These are phyloP conservation scores for Suhomyces bokatorum DNA, from an alignment of 1,139 yeast species.

Conservation along the genomic window DNA sequence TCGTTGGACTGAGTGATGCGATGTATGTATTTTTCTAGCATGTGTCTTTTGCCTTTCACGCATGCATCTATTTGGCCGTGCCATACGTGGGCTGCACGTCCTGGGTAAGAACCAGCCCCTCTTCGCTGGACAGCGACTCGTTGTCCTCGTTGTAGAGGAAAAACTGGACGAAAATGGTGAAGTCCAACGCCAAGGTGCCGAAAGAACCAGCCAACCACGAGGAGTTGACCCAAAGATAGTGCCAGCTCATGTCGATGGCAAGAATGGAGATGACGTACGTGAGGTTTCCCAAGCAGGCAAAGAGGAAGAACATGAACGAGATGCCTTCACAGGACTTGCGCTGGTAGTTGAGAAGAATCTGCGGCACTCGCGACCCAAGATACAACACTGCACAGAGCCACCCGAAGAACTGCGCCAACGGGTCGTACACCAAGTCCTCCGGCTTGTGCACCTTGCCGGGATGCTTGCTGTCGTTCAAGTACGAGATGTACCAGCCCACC, in stretches of 20 bases:
- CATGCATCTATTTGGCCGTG: conserved; percentile 1
- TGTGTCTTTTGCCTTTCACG: too few relatives aligned
- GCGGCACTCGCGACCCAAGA: conserved; percentile 88
- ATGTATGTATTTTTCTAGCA: neutral
- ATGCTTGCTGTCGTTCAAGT: conserved; percentile 37
- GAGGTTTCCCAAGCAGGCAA: conserved; percentile 90
- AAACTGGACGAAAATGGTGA: conserved; percentile 82
- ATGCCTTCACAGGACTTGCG: conserved; percentile 93
- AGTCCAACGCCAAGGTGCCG: conserved; percentile 84
- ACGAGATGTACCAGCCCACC: conserved; percentile 81
- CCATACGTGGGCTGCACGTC: conserved; percentile 2
- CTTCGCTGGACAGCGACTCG: conserved; percentile 1
- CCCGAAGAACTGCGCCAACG: conserved; percentile 84
- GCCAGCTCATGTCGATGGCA: conserved; percentile 67
- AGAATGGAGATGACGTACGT: conserved; percentile 86
- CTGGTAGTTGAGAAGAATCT: conserved; percentile 75
- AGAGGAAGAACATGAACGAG: conserved; percentile 84
- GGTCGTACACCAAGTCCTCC: conserved; percentile 57
- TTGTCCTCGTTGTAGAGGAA: conserved; percentile 63
- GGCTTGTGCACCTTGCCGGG: conserved; percentile 31
- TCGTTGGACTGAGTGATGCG: neutral
- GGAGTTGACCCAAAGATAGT: conserved; percentile 74
- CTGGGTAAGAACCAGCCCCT: neutral
- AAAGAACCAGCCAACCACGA: conserved; percentile 93
- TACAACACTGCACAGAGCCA: conserved; percentile 88